A percentile compares a stretch with the other conserved stretches of the same genome.
These are phyloP conservation scores for Fragosphaeria purpurea DNA, from an alignment of 2,329 filamentous ascomycete genomes.

Conservation along the genomic window DNA sequence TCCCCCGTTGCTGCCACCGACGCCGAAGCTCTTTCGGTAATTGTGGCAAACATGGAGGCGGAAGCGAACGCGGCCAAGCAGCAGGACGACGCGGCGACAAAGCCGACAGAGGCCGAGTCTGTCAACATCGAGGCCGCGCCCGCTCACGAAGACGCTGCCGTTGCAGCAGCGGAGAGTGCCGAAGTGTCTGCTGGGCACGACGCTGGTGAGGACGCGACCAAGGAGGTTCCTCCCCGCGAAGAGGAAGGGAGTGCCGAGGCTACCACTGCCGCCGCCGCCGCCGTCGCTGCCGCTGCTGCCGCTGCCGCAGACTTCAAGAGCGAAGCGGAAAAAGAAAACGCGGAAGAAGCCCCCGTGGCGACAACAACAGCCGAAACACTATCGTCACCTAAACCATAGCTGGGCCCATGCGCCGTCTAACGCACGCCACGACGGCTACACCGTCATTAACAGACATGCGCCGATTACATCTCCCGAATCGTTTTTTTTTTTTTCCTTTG, in stretches of 20 bases:
- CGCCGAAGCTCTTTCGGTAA: background rate
- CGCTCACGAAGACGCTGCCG: background rate
- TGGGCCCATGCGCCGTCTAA: background rate
- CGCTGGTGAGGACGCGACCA: no score
- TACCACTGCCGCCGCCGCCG: background rate
- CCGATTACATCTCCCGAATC: no score
- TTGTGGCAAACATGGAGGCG: background rate
- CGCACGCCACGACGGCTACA: no score
- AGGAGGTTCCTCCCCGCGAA: no score
- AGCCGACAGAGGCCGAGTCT: no score
- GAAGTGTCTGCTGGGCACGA: no score
- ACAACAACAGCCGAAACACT: background rate
- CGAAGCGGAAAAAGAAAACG: background rate
- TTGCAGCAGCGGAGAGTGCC: background rate
- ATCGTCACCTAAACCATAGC: slow-evolving; percentile 1
- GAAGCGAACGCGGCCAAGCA: background rate
- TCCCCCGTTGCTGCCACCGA: background rate
- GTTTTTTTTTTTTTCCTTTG: background rate
- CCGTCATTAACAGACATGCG: no score
- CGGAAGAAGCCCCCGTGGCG: background rate
- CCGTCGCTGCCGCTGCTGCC: background rate
- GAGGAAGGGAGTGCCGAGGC: no score
- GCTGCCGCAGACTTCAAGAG: background rate
- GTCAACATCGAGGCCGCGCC: no score
- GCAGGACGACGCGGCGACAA: no score